Evolutionary conservation across 257 asterid genomes (phyloP), one percentile per base, ranked within the genome.

Genomic region (Solanum dulcamara): DNA sequence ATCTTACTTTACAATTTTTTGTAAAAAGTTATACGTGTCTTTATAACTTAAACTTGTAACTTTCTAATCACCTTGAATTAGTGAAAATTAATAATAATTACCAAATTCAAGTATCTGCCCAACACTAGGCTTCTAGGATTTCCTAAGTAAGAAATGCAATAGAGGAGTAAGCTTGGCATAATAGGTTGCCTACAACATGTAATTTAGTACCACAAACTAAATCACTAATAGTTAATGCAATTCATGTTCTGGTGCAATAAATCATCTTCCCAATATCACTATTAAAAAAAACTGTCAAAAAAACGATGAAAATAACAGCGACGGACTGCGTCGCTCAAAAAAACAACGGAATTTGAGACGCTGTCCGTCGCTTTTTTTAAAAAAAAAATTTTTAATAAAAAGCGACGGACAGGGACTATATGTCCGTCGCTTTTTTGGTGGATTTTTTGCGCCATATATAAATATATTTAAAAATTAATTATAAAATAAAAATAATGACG

Each of bases 151-250:
- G 35, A 40, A 74, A n/a, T 74, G 9, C 22, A 50, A 42, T 44
- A 74, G 35, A n/a, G 7, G 33, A 40, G 7, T 40, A 10, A 72
- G 37, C 28, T 42, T 40, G 81, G 51, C 14, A 40, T 40, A 40
- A 6, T n/a, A 42, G 81, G 37, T 74, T 74, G n/a, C 81, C 81
- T 74, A 42, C 33, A 74, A 7, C n/a, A 42, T 74, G 37, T 24
- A 40, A 74, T 74, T 75, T 75, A 60, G 82, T 75, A 44, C 60
- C 44, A 75, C 82, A 26, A 75, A 75, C 60, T 44, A 10, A 44
- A 26, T 44, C 38, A 66, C 42, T 32, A 68, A 14, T 46, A 15
- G 2, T 75, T 26, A 75, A 26, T 75, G 60, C 60, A 24, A 74
- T 44, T 11, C 55, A 38, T 38, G n/a, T 40, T 0, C 35, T 72